phyloP scores from a whole-genome alignment of 2,329 filamentous ascomycete species.

The Cladophialophora exuberans region DNA sequence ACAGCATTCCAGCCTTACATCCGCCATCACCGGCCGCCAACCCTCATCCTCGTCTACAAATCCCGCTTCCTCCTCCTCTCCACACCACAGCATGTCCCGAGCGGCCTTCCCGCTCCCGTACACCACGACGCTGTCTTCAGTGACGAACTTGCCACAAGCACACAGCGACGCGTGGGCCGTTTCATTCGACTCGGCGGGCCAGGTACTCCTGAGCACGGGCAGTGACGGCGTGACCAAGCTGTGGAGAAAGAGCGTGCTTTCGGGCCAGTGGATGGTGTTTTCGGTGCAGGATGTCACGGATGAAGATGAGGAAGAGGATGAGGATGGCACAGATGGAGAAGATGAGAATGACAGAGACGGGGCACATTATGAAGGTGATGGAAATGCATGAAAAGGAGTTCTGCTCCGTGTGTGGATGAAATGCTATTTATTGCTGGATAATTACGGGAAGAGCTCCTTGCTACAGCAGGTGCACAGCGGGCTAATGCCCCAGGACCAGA shows the following conservation, averaged over 20 bases:
- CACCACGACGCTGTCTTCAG: conserved; percentile 17
- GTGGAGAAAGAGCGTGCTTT: conserved; percentile 26
- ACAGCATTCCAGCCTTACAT: conserved; percentile 33
- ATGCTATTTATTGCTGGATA: too few species aligned
- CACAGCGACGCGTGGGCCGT: conserved; percentile 33
- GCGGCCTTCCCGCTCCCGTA: conserved; percentile 26
- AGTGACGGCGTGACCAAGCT: conserved; percentile 30
- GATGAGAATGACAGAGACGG: not conserved
- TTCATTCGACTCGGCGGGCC: conserved; percentile 29
- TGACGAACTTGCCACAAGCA: conserved; percentile 19
- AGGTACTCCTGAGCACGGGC: conserved; percentile 31
- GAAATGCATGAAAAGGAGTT: not conserved
- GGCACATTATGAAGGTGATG: not conserved
- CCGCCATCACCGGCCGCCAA: conserved; percentile 30
- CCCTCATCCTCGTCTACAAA: not conserved
- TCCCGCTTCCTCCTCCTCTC: not conserved
- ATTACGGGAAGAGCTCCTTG: too few species aligned
- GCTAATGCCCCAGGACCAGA: too few species aligned
- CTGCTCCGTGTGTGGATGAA: not conserved
- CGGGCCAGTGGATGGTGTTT: conserved; percentile 26
- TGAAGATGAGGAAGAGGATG: conserved; percentile 5
- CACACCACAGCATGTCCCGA: conserved; percentile 4
- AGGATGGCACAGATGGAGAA: not conserved
- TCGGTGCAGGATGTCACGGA: conserved; percentile 26
- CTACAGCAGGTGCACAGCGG: too few species aligned